Evolutionary conservation across 192 early-diverging fungal species (phyloP), one percentile per base, ranked within the genome.

Genomic region (Dimargaris xerosporica): DNA sequence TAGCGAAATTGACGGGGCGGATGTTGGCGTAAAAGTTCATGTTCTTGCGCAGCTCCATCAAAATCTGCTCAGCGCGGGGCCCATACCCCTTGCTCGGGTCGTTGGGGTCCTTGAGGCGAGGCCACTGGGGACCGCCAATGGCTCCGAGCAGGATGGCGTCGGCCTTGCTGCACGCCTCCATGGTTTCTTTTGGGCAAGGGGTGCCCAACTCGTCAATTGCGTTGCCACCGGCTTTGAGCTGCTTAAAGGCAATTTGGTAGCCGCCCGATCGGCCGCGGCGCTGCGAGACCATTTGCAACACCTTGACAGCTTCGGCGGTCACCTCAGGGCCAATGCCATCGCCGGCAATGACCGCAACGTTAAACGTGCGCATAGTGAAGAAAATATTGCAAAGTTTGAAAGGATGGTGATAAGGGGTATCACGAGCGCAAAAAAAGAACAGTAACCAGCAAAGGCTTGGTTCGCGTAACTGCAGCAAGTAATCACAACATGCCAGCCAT

Each of bases 261-360:
- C 74, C 78, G 62, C 80, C 72, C 42, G 75, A 74, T 29, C 75
- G 73, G 21, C 79, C 69, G 64, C 89, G 80, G 58, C 80, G 69
- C 43, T 75, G 75, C 66, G 79, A 69, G 48, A 98, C 79, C 17
- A 87, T 67, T 61, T 93, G 82, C 66, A 99, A 83, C 28, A 97
- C 85, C 65, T 88, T 90, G 72, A 86, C 75, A 43, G 91, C 96
- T 70, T 99, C 89, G 21, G 79, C 82, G 55, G 89, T 85, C 46
- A 96, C 88, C 70, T 99, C 96, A 34, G 96, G 96, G 41, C 96
- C 96, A 61, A 94, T 85, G 61, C 94, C 93, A 71, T 99, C 96
- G 62, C 94, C 94, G 64, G 89, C 84, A 54, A 94, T 78, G 46
- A 92, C 80, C 25, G 91, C 84, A 56, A 89, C 79, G 55, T 78